Conservation (phyloP, 257 asterid species). For the Lithospermum erythrorhizon region DNA sequence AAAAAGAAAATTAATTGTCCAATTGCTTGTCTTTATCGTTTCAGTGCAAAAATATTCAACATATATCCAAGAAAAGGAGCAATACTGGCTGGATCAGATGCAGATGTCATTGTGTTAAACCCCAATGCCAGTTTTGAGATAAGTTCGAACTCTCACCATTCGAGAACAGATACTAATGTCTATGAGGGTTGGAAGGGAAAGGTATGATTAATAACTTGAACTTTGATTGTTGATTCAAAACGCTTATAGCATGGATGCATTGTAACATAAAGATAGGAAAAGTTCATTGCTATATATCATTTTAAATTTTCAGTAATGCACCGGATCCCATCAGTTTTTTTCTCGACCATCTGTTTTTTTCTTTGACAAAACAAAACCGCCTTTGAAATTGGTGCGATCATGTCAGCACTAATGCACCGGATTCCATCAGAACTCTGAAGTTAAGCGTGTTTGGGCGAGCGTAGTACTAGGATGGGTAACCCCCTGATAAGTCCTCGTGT, state of each 20-base stretch:
- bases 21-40: slow-evolving; percentile 7
- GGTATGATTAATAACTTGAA: slow-evolving; percentile 27
- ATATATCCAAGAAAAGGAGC: slow-evolving; percentile 95
- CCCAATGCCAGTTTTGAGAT: slow-evolving; percentile 80
- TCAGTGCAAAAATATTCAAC: slow-evolving; percentile 89
- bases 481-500: no score
- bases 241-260: background rate
- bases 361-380: no score
- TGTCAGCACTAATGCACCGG: no score
- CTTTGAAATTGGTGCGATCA: no score
- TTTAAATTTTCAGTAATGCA: no score
- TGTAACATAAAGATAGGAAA: background rate
- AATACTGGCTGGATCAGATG: slow-evolving; percentile 81
- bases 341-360: no score
- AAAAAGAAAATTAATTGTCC: slow-evolving; percentile 3
- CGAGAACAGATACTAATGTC: slow-evolving; percentile 74
- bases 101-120: slow-evolving; percentile 79
- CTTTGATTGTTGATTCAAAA: background rate
- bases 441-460: no score
- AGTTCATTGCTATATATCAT: no score
- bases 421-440: no score
- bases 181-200: slow-evolving; percentile 78
- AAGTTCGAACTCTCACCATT: slow-evolving; percentile 71
- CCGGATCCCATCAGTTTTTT: no score
- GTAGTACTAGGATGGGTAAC: no score